These are phyloP conservation scores for Cordyceps fumosorosea DNA, from an alignment of 2,329 filamentous ascomycete genomes.

Conservation along the genomic window DNA sequence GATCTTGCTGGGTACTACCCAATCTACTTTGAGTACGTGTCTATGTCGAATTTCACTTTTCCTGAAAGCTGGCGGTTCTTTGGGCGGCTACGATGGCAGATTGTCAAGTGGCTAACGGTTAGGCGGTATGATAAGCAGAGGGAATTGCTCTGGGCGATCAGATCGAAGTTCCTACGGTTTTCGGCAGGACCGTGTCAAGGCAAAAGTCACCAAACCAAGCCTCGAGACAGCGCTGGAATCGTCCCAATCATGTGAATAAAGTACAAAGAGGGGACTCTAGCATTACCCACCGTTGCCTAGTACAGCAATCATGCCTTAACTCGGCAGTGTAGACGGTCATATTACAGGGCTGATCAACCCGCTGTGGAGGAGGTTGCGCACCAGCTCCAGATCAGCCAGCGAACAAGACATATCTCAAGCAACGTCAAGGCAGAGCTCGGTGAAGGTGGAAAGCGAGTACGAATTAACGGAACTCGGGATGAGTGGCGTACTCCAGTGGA, in stretches of 20 bases:
- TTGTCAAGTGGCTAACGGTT: not conserved
- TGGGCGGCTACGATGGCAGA: not conserved
- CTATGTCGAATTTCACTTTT: not conserved
- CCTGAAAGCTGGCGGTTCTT: not conserved
- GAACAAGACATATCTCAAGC: too few species aligned
- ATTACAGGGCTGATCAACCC: too few species aligned
- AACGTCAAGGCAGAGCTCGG: too few species aligned
- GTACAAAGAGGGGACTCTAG: not conserved
- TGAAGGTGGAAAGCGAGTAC: too few species aligned
- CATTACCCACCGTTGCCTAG: not conserved
- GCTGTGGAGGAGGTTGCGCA: too few species aligned
- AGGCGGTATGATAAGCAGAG: not conserved
- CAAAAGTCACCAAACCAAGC: not conserved
- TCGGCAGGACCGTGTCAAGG: not conserved
- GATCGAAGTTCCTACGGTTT: not conserved
- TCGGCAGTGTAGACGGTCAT: too few species aligned
- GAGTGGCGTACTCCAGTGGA: too few species aligned
- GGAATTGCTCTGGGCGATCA: not conserved
- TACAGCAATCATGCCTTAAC: too few species aligned
- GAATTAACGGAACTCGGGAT: too few species aligned
- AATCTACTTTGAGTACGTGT: not conserved
- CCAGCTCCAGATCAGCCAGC: too few species aligned
- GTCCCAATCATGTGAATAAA: not conserved
- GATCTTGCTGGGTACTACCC: not conserved
- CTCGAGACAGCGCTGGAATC: not conserved